phyloP scores from a whole-genome alignment of 495 filamentous ascomycete genomes.

The Aspergillus taichungensis region DNA sequence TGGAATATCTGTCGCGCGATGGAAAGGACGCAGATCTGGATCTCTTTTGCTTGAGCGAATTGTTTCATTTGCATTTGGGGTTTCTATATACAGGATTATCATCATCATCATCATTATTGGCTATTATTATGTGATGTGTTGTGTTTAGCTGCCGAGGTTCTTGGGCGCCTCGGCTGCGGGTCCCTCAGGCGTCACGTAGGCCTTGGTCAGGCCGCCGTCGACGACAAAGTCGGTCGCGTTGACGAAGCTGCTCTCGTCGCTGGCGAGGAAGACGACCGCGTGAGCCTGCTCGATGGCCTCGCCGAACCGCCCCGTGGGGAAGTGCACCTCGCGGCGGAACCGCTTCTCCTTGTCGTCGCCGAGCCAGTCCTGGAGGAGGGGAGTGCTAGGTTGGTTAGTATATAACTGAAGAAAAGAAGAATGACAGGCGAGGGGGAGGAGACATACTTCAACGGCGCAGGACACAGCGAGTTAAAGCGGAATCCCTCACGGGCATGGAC shows the following conservation, averaged over 20 bases:
- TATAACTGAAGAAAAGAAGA: not conserved
- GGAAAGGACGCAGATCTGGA: conserved; percentile 32
- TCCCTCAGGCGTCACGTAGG: conserved; percentile 89
- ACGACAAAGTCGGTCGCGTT: conserved; percentile 91
- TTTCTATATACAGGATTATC: conserved; percentile 5
- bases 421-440: not conserved
- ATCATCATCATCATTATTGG: conserved; percentile 11
- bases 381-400: conserved; percentile 36
- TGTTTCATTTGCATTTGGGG: conserved; percentile 18
- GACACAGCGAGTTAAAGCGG: conserved; percentile 87
- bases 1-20: conserved; percentile 34
- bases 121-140: not conserved
- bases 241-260: conserved; percentile 89
- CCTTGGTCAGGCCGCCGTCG: conserved; percentile 95
- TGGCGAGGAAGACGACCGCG: conserved; percentile 87
- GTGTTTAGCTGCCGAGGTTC: conserved; percentile 44
- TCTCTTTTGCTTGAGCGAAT: conserved; percentile 12
- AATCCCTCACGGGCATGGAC: conserved; percentile 77
- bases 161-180: conserved; percentile 57
- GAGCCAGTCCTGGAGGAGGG: conserved; percentile 90
- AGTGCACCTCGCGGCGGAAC: conserved; percentile 80
- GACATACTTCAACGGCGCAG: conserved; percentile 75
- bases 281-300: conserved; percentile 94
- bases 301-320: conserved; percentile 89
- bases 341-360: conserved; percentile 84